Evolutionary conservation across 2,329 filamentous ascomycete species (phyloP).

Genomic region (Aulographum hederae): DNA sequence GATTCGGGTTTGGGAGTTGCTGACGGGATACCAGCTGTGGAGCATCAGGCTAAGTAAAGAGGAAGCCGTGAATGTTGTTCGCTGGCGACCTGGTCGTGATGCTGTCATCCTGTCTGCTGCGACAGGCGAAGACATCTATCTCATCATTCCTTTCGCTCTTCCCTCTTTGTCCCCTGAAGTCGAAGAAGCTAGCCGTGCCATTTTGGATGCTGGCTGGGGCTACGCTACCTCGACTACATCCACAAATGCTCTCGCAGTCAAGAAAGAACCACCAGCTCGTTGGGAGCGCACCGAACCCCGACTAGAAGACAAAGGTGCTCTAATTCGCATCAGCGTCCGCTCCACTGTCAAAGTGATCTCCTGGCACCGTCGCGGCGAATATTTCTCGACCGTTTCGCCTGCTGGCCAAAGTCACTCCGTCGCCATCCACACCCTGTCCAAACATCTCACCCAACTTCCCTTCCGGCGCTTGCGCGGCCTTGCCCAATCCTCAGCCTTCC

Average conservation of each 20-base stretch:
- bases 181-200: constrained; percentile 54
- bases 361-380: constrained; percentile 90
- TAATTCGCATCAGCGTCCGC: constrained; percentile 64
- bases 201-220: constrained; percentile 81
- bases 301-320: constrained; percentile 60
- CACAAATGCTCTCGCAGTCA: constrained; percentile 32
- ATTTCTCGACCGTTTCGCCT: constrained; percentile 82
- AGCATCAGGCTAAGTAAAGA: constrained; percentile 51
- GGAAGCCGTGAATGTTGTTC: constrained; percentile 67
- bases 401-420: constrained; percentile 62
- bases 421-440: constrained; percentile 84
- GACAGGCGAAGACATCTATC: constrained; percentile 67
- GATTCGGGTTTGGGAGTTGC: constrained; percentile 74
- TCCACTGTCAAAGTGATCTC: constrained; percentile 70
- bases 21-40: constrained; percentile 79
- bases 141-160: constrained; percentile 48
- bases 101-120: constrained; percentile 68
- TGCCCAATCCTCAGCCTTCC: constrained; percentile 84
- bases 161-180: constrained; percentile 52
- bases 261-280: constrained; percentile 59
- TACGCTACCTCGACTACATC: constrained; percentile 37
- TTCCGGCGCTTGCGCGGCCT: constrained; percentile 63
- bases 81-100: constrained; percentile 76
- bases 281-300: constrained; percentile 66
- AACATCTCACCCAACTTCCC: constrained; percentile 85